Base-by-base conservation (phyloP, 2,329 filamentous ascomycete species). In the Sarocladium brachiariae region DNA sequence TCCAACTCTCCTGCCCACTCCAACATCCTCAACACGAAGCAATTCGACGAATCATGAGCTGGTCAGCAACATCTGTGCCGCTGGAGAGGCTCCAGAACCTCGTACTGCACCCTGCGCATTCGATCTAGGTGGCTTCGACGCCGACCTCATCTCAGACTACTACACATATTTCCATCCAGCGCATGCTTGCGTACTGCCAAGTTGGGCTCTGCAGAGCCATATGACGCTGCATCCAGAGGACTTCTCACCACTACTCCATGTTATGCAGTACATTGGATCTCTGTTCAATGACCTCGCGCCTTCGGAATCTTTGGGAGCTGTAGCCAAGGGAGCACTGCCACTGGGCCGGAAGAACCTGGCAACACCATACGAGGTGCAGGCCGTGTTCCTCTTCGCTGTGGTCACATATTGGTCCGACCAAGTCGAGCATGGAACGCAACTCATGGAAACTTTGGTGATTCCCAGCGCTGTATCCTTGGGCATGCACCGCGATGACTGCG, bases 371-470 rank as follows among this genome's bases (percentile, higher is more conserved):
- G 39, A 45, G 21, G 39, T 45, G 13, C 91, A 96, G 67, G 83
- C 88, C 3, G 75, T 93, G 62, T 68, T 95, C 37, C 72, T 96
- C 3, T 77, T 89, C 50, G 77, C 89, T 19, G 83, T 96, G 55
- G 84, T 83, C 0, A 73, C 95, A 7, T 88, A 96, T 62, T 87
- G 88, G 5, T 82, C 79, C 56, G 85, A 85, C 59, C 77, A 91
- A 56, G 82, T 86, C 38, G 77, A 81, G 24, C 81, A 81, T 60
- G 85, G 88, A 0, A 74, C 81, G 11, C 74, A 84, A 41, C 75
- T 89, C 18, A 76, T 96, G 18, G 70, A 72, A 9, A 76, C 83
- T 25, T 86, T 83, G 2, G 84, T 89, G 59, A 75, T 81, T 9
- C 66, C 91, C n/a, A 45, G 39, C 43, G 87, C 89, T 2, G 69